phyloP scores from a whole-genome alignment of 202 grass and related monocot genomes.

The Elaeis oleifera region DNA sequence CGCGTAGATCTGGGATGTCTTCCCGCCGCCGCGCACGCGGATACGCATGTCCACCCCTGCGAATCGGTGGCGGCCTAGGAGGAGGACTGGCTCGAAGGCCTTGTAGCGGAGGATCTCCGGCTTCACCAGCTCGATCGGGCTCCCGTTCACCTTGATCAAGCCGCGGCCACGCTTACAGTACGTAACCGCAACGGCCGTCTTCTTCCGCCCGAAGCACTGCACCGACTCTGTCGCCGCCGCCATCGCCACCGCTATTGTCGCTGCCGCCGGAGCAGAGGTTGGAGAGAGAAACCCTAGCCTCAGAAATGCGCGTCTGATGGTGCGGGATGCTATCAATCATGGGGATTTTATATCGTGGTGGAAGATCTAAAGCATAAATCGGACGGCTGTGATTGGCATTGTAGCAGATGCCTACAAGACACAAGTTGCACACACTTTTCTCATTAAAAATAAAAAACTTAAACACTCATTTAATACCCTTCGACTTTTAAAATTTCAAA shows the following conservation, averaged over 20 bases:
- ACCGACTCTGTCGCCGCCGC: slow-evolving; percentile 9
- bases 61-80: slow-evolving; percentile 7
- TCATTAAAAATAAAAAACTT: no score
- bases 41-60: slow-evolving; percentile 6
- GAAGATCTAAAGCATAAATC: no score
- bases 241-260: neutral
- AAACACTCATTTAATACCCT: no score
- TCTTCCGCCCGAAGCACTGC: slow-evolving; percentile 17
- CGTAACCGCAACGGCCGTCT: slow-evolving; percentile 12
- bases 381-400: no score
- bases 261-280: no score
- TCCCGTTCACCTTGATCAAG: slow-evolving; percentile 13
- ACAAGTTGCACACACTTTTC: no score
- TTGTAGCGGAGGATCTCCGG: slow-evolving; percentile 15
- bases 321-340: no score
- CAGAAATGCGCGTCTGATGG: no score
- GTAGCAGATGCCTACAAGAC: no score
- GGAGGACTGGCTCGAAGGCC: slow-evolving; percentile 13
- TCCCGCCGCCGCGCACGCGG: slow-evolving; percentile 3
- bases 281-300: no score
- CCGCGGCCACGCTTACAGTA: slow-evolving; percentile 7
- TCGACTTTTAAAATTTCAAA: no score
- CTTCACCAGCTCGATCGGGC: slow-evolving; percentile 13
- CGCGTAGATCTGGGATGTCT: slow-evolving; percentile 18
- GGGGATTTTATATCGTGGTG: no score